Conservation (phyloP, 1,284 basidiomycete genomes). For the Tetrapyrgos nigripes region DNA sequence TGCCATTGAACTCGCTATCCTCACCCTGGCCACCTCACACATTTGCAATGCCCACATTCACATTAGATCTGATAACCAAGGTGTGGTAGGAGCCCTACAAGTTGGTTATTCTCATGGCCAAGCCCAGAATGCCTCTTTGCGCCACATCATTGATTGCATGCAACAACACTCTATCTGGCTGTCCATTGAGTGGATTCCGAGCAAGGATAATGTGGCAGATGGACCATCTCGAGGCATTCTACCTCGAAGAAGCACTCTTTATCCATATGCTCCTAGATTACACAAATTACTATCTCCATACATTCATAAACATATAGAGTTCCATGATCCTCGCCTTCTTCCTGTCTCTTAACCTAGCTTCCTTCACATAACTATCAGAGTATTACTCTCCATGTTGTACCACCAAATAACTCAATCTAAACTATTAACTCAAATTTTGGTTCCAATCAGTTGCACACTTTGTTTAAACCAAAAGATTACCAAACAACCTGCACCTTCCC, state of each 20-base stretch:
- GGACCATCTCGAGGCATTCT: conserved; percentile 30
- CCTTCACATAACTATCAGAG: neutral
- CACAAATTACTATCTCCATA: too few relatives aligned
- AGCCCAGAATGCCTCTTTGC: conserved; percentile 32
- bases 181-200: conserved; percentile 29
- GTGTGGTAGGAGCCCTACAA: conserved; percentile 35
- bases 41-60: conserved; percentile 21
- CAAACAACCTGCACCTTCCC: too few relatives aligned
- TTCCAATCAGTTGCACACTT: too few relatives aligned
- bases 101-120: conserved; percentile 28
- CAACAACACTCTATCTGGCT: conserved; percentile 27
- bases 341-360: too few relatives aligned
- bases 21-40: conserved; percentile 5
- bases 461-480: too few relatives aligned
- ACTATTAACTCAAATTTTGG: too few relatives aligned
- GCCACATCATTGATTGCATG: conserved; percentile 28
- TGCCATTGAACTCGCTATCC: conserved; percentile 32
- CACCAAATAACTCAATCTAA: neutral
- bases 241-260: neutral
- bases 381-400: neutral
- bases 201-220: conserved; percentile 35
- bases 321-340: conserved; percentile 1
- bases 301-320: neutral
- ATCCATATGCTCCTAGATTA: too few relatives aligned
- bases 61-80: conserved; percentile 38